Evolutionary conservation across 495 filamentous ascomycete genomes (phyloP).

Genomic region (Penicillium lagena): DNA sequence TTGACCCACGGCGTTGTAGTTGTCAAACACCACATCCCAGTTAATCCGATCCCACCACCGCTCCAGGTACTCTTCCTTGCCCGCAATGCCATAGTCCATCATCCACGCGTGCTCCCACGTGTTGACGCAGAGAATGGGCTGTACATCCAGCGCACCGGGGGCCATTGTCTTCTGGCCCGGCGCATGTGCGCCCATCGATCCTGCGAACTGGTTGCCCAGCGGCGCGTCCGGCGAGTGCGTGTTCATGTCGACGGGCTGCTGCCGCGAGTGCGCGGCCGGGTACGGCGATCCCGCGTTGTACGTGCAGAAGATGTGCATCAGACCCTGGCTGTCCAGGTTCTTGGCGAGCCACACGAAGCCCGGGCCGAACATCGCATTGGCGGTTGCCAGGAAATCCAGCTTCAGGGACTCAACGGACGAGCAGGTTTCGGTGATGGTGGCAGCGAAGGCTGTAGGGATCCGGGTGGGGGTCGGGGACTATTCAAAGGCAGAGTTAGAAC

Average conservation of each 20-base stretch:
- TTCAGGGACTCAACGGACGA: slow-evolving; percentile 75
- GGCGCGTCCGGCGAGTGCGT: slow-evolving; percentile 43
- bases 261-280: slow-evolving; percentile 73
- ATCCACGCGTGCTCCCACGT: slow-evolving; percentile 96
- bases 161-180: slow-evolving; percentile 41
- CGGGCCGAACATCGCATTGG: slow-evolving; percentile 88
- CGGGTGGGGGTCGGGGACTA: slow-evolving; percentile 43
- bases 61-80: slow-evolving; percentile 71
- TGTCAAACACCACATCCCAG: slow-evolving; percentile 65
- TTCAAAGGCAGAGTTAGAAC: neutral
- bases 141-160: slow-evolving; percentile 62
- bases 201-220: slow-evolving; percentile 39
- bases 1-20: slow-evolving; percentile 29
- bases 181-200: slow-evolving; percentile 43
- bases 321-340: slow-evolving; percentile 37
- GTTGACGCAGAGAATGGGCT: slow-evolving; percentile 82
- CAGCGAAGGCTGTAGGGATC: slow-evolving; percentile 42
- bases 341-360: slow-evolving; percentile 94
- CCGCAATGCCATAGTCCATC: slow-evolving; percentile 72
- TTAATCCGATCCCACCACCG: slow-evolving; percentile 83
- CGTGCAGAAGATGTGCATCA: slow-evolving; percentile 73
- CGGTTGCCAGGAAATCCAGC: slow-evolving; percentile 71
- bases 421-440: slow-evolving; percentile 58
- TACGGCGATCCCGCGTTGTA: slow-evolving; percentile 91
- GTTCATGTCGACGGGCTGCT: slow-evolving; percentile 75